phyloP scores from a whole-genome alignment of 2,329 filamentous ascomycete genomes.

The Fusarium concolor region DNA sequence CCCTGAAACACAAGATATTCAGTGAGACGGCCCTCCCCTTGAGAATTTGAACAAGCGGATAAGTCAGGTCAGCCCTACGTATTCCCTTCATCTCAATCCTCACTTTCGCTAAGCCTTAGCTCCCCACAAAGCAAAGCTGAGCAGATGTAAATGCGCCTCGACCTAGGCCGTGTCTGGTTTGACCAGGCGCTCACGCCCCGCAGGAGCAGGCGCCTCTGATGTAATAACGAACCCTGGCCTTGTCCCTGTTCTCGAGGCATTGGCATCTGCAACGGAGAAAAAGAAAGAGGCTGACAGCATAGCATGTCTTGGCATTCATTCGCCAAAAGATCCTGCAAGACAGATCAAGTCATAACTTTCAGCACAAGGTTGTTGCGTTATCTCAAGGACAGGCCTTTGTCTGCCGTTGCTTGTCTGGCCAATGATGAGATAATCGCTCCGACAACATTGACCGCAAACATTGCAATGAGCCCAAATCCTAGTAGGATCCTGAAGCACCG shows the following conservation, averaged over 20 bases:
- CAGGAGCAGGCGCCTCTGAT: conserved; percentile 19
- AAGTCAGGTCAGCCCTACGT: conserved; percentile 21
- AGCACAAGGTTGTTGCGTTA: background rate
- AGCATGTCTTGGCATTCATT: conserved; percentile 1
- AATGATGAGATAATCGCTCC: conserved; percentile 8
- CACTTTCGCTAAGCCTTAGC: conserved; percentile 24
- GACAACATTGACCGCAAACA: background rate
- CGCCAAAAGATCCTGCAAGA: background rate
- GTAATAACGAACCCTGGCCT: conserved; percentile 1
- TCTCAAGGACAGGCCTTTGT: background rate
- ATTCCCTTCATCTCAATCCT: background rate
- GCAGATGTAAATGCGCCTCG: conserved; percentile 24
- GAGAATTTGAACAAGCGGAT: background rate
- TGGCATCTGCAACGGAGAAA: conserved; percentile 1
- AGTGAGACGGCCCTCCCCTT: background rate
- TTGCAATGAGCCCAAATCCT: background rate
- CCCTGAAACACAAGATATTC: background rate
- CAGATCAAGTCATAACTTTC: conserved; percentile 1
- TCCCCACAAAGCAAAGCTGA: conserved; percentile 16
- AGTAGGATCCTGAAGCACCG: conserved; percentile 17
- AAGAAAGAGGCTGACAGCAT: conserved; percentile 12
- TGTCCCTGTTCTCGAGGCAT: background rate
- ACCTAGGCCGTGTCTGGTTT: conserved; percentile 26
- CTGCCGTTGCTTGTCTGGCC: background rate
- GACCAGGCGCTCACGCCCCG: conserved; percentile 19